Evolutionary conservation across 2,329 filamentous ascomycete species (phyloP).

Genomic region (Monilinia laxa): DNA sequence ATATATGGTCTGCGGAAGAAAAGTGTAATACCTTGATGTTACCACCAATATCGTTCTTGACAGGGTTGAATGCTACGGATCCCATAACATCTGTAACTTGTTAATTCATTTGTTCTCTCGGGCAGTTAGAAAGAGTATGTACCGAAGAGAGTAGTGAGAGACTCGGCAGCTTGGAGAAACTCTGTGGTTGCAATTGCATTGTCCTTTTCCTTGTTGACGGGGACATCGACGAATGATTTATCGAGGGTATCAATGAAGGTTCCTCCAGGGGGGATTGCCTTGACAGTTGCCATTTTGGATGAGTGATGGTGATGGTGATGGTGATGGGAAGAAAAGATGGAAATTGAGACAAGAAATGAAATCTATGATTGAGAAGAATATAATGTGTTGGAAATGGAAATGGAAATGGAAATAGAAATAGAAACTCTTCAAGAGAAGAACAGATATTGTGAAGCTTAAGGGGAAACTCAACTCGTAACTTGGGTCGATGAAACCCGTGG

Average conservation of each 20-base stretch:
- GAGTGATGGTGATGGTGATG: not conserved
- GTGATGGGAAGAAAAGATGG: not conserved
- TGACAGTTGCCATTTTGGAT: slow-evolving; percentile 32
- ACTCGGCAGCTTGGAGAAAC: slow-evolving; percentile 90
- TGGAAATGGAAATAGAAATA: not conserved
- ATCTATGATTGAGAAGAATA: not conserved
- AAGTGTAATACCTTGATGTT: slow-evolving; percentile 77
- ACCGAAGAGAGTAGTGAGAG: slow-evolving; percentile 86
- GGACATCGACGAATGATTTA: slow-evolving; percentile 80
- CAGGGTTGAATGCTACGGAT: slow-evolving; percentile 77
- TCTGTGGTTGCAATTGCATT: slow-evolving; percentile 78
- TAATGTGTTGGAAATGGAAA: not conserved
- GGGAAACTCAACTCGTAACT: not conserved
- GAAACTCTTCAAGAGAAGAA: slow-evolving; percentile 1
- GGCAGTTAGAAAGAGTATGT: not conserved
- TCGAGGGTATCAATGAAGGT: slow-evolving; percentile 87
- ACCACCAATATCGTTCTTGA: slow-evolving; percentile 86
- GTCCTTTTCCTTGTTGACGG: slow-evolving; percentile 68
- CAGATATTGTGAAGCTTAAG: slow-evolving; percentile 4
- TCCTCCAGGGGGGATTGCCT: slow-evolving; percentile 39
- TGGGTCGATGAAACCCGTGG: slow-evolving; percentile 15
- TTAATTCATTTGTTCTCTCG: not conserved
- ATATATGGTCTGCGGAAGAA: not conserved
- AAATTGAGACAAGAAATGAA: not conserved
- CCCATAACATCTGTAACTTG: slow-evolving; percentile 56